Conservation (phyloP, 2,329 filamentous ascomycete species). For the Tolypocladium guangdongense region DNA sequence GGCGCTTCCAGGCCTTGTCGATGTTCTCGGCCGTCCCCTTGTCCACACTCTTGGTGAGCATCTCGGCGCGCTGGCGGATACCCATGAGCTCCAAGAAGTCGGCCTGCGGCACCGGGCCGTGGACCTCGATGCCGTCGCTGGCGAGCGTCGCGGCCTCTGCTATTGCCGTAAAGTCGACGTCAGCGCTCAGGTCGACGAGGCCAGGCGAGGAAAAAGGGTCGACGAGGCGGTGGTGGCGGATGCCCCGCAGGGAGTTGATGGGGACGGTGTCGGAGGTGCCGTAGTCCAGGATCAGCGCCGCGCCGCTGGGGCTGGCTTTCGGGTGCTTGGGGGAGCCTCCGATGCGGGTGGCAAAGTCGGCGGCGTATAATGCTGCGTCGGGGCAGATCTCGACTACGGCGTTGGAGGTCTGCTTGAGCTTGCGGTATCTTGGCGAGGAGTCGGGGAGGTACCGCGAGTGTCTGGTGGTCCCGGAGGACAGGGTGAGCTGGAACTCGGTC, state of each 20-base stretch:
- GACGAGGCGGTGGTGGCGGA: constrained; percentile 63
- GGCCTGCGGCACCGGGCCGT: constrained; percentile 82
- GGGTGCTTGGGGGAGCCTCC: constrained; percentile 50
- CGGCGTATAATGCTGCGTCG: constrained; percentile 68
- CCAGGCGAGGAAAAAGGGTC: constrained; percentile 74
- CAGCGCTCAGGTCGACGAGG: constrained; percentile 76
- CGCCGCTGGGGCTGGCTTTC: constrained; percentile 61
- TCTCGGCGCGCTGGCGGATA: constrained; percentile 64
- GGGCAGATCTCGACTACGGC: constrained; percentile 85
- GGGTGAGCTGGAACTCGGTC: constrained; percentile 79
- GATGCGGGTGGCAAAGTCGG: constrained; percentile 75
- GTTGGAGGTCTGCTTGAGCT: constrained; percentile 54
- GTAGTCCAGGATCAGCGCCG: constrained; percentile 93
- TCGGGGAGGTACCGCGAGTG: constrained; percentile 80
- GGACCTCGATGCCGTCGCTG: constrained; percentile 75
- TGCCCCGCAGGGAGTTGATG: constrained; percentile 81
- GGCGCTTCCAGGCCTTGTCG: constrained; percentile 63
- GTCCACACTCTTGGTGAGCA: constrained; percentile 42
- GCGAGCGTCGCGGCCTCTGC: constrained; percentile 71
- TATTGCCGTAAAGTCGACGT: constrained; percentile 85
- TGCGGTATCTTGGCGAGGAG: constrained; percentile 66
- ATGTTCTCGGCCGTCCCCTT: constrained; percentile 48
- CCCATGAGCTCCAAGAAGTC: constrained; percentile 73
- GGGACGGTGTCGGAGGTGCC: constrained; percentile 71
- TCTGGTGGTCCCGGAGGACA: constrained; percentile 64